Percentiles rank a stretch among this genome's conserved stretches.
Conservation (phyloP, 768 basidiomycete genomes). For the Clitopilus hobsonii region DNA sequence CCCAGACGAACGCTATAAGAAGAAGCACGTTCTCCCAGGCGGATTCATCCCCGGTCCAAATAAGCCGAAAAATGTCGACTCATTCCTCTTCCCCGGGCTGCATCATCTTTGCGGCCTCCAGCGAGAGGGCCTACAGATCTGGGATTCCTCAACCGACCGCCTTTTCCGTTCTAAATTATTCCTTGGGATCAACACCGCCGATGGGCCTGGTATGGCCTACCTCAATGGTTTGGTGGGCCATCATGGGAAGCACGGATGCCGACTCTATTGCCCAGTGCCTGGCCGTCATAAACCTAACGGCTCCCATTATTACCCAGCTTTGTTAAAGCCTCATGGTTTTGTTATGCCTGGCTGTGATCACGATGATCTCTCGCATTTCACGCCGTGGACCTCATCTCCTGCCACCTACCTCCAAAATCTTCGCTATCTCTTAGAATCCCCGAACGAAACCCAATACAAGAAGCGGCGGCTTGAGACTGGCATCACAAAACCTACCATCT, state of each 20-base stretch:
- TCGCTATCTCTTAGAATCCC: neutral
- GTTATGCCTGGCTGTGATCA: conserved; percentile 18
- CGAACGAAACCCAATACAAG: conserved; percentile 3
- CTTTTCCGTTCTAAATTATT: conserved; percentile 14
- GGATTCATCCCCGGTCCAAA: conserved; percentile 23
- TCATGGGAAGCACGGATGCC: conserved; percentile 21
- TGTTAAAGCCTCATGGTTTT: conserved; percentile 20
- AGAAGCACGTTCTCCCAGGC: conserved; percentile 17
- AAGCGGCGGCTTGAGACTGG: conserved; percentile 24
- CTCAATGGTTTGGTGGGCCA: conserved; percentile 28
- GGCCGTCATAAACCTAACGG: conserved; percentile 19
- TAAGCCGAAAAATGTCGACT: conserved; percentile 26
- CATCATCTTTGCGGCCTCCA: conserved; percentile 28
- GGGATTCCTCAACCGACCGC: conserved; percentile 17
- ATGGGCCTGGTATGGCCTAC: conserved; percentile 26
- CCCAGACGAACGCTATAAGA: conserved; percentile 15
- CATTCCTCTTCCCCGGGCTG: conserved; percentile 27
- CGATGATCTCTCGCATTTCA: conserved; percentile 17
- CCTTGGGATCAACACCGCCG: conserved; percentile 22
- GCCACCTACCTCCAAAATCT: conserved; percentile 9
- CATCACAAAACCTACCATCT: conserved; percentile 28
- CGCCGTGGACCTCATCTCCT: no score
- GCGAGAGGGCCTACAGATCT: conserved; percentile 16
- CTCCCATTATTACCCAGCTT: conserved; percentile 16
- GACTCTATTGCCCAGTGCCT: conserved; percentile 17